phyloP scores from a whole-genome alignment of 1,139 yeast genomes.

The Sugiyamaella neomexicana region DNA sequence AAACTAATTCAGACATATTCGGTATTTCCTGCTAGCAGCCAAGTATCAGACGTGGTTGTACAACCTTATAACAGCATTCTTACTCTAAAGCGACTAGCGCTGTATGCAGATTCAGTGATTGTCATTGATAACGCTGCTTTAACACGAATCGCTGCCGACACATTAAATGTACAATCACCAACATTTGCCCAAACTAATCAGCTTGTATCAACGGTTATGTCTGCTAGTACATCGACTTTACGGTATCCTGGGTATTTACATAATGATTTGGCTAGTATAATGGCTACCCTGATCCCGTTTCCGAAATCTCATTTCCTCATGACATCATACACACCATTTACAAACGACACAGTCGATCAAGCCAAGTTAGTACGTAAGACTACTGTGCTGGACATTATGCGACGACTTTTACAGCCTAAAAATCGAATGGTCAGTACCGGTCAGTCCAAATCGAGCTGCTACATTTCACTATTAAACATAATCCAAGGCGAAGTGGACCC shows the following conservation, averaged over 20 bases:
- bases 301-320: conserved; percentile 86
- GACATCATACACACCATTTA: conserved; percentile 87
- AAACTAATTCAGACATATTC: conserved; percentile 83
- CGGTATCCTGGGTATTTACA: conserved; percentile 92
- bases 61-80: conserved; percentile 92
- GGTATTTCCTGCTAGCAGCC: conserved; percentile 68
- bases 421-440: conserved; percentile 61
- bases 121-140: conserved; percentile 91
- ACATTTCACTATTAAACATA: conserved; percentile 72
- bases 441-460: conserved; percentile 48
- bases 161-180: conserved; percentile 46
- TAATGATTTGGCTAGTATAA: conserved; percentile 77
- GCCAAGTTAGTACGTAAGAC: conserved; percentile 67
- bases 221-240: conserved; percentile 81
- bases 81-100: conserved; percentile 77
- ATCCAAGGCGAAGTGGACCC: conserved; percentile 74
- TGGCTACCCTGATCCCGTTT: conserved; percentile 82
- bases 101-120: conserved; percentile 79
- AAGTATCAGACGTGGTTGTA: conserved; percentile 88
- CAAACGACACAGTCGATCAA: conserved; percentile 58
- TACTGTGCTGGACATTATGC: conserved; percentile 78
- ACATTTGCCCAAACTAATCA: conserved; percentile 77
- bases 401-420: conserved; percentile 78
- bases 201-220: conserved; percentile 79
- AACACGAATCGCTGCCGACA: conserved; percentile 60